Base-by-base conservation (phyloP, 179 eudicot species). In the Silene vulgaris region DNA sequence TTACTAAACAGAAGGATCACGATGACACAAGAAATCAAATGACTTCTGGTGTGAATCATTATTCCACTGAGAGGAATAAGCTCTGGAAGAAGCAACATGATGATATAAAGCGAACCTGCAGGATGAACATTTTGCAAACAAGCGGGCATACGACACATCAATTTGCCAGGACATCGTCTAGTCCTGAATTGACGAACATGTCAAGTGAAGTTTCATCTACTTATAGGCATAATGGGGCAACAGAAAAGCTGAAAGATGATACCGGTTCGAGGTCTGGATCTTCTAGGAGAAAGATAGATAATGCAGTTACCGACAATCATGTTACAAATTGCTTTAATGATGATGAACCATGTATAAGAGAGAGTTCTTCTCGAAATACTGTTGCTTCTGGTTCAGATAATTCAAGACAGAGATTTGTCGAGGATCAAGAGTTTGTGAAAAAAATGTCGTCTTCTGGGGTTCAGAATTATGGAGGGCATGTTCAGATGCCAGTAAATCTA, bases 121-220 rank as follows among this genome's bases (percentile, higher is more conserved):
- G 59, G 72, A 63, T 65, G 30, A 75, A 82, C 32, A 70, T 74
- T 30, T 54, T 78, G 74, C 85, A 77, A 71, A 79, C 72, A 57
- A 77, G 72, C 74, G 76, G 79, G n/a, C 82, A 73, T 70, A 61
- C 65, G 48, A 77, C 66, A 16, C 78, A 73, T 69, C 87, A 79
- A 65, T 86, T 84, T 82, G 85, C 84, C 66, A 82, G 87, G 80
- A 82, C 90, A 65, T 77, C 78, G 52, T 86, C 90, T 65, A 86
- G 86, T 75, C 86, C 87, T 56, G 90, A 88, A 64, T 75, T 82
- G 78, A 75, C 79, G 0, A 84, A 68, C 76, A 62, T 80, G 76
- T 81, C 81, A 1, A 70, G 68, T 68, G 74, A 84, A 50, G 75
- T 70, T 75, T 70, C 59, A 66, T 54, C 72, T 60, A 20, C 30